Base-by-base conservation (phyloP, 148 eudicot species). In the Vaccinium myrtillus region DNA sequence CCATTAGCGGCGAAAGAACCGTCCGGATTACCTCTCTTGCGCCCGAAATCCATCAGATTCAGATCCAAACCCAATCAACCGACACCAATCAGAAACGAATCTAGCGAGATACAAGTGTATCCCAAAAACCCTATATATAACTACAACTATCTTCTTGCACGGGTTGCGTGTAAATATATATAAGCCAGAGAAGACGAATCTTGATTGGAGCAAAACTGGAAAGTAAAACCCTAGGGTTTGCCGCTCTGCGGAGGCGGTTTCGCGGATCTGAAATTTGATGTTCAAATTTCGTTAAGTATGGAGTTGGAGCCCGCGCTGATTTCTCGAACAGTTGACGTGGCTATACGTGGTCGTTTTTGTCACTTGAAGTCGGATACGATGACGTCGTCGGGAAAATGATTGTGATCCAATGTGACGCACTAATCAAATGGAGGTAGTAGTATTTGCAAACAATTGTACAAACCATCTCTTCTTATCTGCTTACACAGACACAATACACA, bases 11-110 rank as follows among this genome's bases (percentile, higher is more conserved):
- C 7, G 56, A 70, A 82, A 9, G 77, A 56, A 51, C 49, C 77
- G 30, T 82, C 77, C 53, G 84, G 50, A 8, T 51, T 82, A 9
- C 77, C 77, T 51, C 84, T 82, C 63, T 82, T 82, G 61, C 84
- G 84, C 30, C 77, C 77, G 56, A 30, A 70, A 8, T 82, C 84
- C 84, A 82, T 82, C 23, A 69, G 77, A 51, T 48, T 67, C 74
- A 49, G 75, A 48, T 58, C 46, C 48, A 70, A 30, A 30, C 39
- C 61, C 43, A 69, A 30, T 54, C 81, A 81, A 49, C 4, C 76
- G 14, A 70, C 3, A 5, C 43, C 46, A 70, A 69, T n/a, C 63
- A 79, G 48, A 55, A 27, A 51, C 39, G 49, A 54, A 53, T 25
- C 49, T 11, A 21, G 67, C 25, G 25, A n/a, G 36, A 59, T 59